Base-by-base conservation (phyloP, 345 rosid genomes). In the Erysimum cheiranthoides region DNA sequence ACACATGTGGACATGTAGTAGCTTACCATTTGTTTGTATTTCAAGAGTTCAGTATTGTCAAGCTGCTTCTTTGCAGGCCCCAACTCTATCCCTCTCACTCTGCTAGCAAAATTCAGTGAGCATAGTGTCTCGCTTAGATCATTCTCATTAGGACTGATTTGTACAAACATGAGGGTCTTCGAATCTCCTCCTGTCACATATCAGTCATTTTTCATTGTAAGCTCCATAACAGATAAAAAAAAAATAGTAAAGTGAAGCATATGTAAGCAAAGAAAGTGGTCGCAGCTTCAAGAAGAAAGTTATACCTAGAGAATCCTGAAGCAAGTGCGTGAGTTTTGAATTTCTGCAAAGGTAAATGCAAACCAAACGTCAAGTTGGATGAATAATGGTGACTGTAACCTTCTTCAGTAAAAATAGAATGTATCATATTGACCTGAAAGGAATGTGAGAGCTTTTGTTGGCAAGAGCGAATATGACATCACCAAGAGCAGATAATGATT, bases 381-480 rank as follows among this genome's bases (percentile, higher is more conserved):
- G 46, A 25, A 58, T 51, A 43, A 36, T 46, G 45, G 5, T 53
- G 40, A 61, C 8, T 69, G 49, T 18, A 52, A 40, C 40, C 4
- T 34, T 54, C 4, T 16, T 56, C 5, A 45, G 36, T 34, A 63
- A 56, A 49, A 57, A 9, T 4, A 7, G 10, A 60, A 60, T 65
- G 27, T 9, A 56, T 60, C 6, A 17, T 57, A 52, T 38, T 12
- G 30, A 92, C 99, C 99, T 92, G 87, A 88, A 95, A 59, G 97
- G 99, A 73, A 92, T 80, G 64, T 92, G 93, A 28, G 97, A 88
- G 75, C 97, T 92, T 88, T 86, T 95, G 62, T 89, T 88, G 18
- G 99, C 93, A 68, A 92, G 96, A 63, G 99, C 92, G 60, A 90
- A 92, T 78, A 95, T 92, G 83, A 95, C 99, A 71, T 92, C 99